Evolutionary conservation across 805 yeast genomes (phyloP), one percentile per base, ranked within the genome.

Genomic region (Candida tibetensis): DNA sequence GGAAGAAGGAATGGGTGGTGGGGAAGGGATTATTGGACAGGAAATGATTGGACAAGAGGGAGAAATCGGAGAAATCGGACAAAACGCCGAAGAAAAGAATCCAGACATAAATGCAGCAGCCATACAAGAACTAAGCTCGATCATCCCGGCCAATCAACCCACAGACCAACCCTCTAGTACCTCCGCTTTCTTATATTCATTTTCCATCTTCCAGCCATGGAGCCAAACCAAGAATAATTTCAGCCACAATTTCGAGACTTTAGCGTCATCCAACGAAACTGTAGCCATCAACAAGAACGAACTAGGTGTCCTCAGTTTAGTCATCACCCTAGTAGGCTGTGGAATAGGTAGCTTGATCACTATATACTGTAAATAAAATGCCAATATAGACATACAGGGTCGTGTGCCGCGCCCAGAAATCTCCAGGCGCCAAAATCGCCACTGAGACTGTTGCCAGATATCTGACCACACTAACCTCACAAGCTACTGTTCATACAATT

Each of bases 221-320:
- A 15, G 35, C 1, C 40, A 22, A 5, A 22, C 42, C 7, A 45
- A 36, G 19, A 10, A 27, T 2, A 19, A 15, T 8, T 12, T 46
- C 7, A n/a, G 27, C 4, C 23, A 21, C 8, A 57, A 51, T 42
- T 60, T 47, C 45, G 17, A 30, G 4, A 43, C 49, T 9, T 39
- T 56, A 8, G 14, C 35, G 4, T 42, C 52, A 8, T 33, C 49
- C 6, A 38, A 40, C 4, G 42, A 42, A 4, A 26, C 34, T 2
- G 28, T 57, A 5, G 49, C 50, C 29, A 35, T 61, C 26, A 43
- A 49, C n/a, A 61, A 58, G 34, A 13, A 28, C 5, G 62, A 58
- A 12, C 37, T 59, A 19, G 55, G 52, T n/a, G 25, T 55, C 1
- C 15, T 55, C 14, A 34, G 49, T 1, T 40, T 41, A 6, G 16